phyloP scores from a whole-genome alignment of 306 rosid genomes.

The Nissolia schottii region DNA sequence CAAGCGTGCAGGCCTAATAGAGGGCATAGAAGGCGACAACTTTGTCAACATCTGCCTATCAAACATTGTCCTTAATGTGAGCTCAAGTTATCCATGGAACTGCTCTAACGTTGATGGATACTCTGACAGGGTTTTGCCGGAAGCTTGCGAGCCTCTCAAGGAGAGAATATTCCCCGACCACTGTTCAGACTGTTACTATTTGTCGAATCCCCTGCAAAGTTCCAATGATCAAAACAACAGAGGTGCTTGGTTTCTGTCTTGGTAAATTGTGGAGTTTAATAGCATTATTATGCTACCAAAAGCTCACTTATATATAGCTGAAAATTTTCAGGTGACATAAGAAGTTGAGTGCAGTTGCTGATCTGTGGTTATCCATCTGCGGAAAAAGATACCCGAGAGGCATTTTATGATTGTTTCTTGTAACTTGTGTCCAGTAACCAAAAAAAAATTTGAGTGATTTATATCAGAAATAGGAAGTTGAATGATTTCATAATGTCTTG shows the following conservation, averaged over 20 bases:
- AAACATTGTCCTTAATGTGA: constrained; percentile 49
- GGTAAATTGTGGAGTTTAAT: constrained; percentile 50
- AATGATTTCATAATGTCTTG: constrained; percentile 31
- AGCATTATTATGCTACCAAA: constrained; percentile 30
- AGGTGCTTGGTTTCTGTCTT: constrained; percentile 49
- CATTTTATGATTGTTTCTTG: constrained; percentile 50
- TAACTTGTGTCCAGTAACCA: constrained; percentile 51
- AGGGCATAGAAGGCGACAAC: constrained; percentile 61
- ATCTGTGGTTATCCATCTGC: constrained; percentile 37
- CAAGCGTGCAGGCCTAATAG: constrained; percentile 52
- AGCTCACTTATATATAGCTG: constrained; percentile 41
- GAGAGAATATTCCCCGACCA: constrained; percentile 56
- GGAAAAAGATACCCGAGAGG: constrained; percentile 33
- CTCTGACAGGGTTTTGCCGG: constrained; percentile 53
- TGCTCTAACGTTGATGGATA: constrained; percentile 64
- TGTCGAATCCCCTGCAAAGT: constrained; percentile 34
- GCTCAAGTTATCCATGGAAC: constrained; percentile 62
- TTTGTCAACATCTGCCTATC: constrained; percentile 58
- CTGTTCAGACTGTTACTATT: constrained; percentile 61
- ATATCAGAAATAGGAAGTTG: constrained; percentile 42
- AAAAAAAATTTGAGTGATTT: constrained; percentile 55
- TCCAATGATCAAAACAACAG: constrained; percentile 30
- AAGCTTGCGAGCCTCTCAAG: constrained; percentile 51
- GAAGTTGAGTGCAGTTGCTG: constrained; percentile 48
- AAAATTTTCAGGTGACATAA: constrained; percentile 38